Evolutionary conservation across 495 filamentous ascomycete genomes (phyloP), one percentile per base, ranked within the genome.

Genomic region (Parathielavia appendiculata): DNA sequence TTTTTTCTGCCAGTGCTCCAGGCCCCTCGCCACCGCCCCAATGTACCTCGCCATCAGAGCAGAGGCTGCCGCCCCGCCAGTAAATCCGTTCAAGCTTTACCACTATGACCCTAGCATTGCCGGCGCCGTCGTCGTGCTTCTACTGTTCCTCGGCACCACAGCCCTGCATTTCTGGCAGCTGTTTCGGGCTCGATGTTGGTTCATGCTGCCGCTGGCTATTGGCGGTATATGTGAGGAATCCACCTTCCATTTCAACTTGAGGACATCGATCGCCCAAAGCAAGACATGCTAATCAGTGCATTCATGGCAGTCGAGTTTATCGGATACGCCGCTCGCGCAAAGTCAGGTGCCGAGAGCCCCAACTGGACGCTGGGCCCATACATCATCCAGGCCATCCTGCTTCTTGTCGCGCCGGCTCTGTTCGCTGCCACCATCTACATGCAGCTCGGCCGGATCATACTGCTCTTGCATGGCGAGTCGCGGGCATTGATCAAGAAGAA

Each of bases 351-450:
- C 4, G 22, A 46, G 30, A 46, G 20, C 16, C 20, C 44, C 44
- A 9, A 46, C n/a, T n/a, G n/a, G n/a, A n/a, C n/a, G 11, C 20
- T 46, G 2, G 22, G 19, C n/a, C 44, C 44, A 1, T 46, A 26
- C 44, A 19, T 30, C 44, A 14, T 11, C 44, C 44, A 46, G 8
- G 22, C 19, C 2, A 12, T 30, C 6, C 11, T 46, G 19, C 19
- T 46, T 11, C 44, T 46, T 2, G 22, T 46, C 8, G 44, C 44
- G 7, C 44, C 44, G 5, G 19, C 22, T 11, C 11, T 46, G 8
- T 46, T 46, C 20, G 44, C 44, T 0, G 44, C 44, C 22, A 26
- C 44, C 20, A 46, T 46, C 44, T 46, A 46, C 44, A 46, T 46
- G 44, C 19, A 23, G 13, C 44, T 46, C 11, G 19, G 20, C 22